Conservation (phyloP, 2,329 filamentous ascomycete species). For the Stenocarpella maydis region DNA sequence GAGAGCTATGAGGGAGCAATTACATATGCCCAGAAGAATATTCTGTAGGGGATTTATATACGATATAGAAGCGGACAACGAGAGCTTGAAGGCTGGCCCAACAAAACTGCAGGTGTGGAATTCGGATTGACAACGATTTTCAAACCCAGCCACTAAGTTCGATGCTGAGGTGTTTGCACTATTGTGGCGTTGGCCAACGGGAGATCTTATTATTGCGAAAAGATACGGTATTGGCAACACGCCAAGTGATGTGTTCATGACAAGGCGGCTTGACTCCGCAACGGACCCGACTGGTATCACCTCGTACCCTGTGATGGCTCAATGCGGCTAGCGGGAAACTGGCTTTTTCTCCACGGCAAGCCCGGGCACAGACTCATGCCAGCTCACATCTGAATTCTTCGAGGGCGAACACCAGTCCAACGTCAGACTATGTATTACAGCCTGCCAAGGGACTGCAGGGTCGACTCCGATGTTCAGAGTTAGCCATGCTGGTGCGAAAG, state of each 20-base stretch:
- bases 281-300: neutral
- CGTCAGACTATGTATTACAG: neutral
- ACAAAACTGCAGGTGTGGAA: neutral
- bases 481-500: neutral
- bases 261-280: neutral
- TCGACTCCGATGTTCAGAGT: slow-evolving; percentile 6
- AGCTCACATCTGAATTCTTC: neutral
- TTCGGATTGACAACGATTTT: neutral
- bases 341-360: neutral
- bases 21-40: no score
- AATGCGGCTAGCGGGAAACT: slow-evolving; percentile 16
- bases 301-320: neutral
- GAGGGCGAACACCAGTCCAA: neutral
- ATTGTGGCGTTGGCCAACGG: neutral
- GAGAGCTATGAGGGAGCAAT: neutral
- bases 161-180: neutral
- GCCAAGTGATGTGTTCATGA: neutral
- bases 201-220: neutral
- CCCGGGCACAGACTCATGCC: neutral
- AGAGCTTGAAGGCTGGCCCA: neutral
- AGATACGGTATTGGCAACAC: neutral
- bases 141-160: neutral
- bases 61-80: no score
- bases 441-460: no score
- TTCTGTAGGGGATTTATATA: neutral